A percentile compares a stretch with the other conserved stretches of the same genome.
Conservation (phyloP, 305 asterid species). For the Galium porrigens region DNA sequence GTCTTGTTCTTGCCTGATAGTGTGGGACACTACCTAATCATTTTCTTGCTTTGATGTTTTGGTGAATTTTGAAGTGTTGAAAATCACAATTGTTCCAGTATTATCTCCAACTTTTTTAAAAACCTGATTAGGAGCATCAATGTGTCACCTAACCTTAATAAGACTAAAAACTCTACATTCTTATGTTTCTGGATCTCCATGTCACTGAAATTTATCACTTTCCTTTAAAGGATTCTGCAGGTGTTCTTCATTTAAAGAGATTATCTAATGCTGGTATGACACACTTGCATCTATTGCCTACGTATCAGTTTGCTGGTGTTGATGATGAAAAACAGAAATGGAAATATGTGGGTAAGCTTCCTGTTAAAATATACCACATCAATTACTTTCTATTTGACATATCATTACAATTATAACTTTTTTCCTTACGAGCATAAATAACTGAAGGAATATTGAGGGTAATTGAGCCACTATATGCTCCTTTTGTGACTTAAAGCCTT, state of each 20-base stretch:
- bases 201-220: slow-evolving; percentile 5
- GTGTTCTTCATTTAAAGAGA: slow-evolving; percentile 64
- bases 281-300: slow-evolving; percentile 78
- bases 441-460: neutral
- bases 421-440: neutral
- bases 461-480: neutral
- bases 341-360: slow-evolving; percentile 49
- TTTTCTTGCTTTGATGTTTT: neutral
- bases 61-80: neutral
- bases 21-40: neutral
- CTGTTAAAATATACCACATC: neutral
- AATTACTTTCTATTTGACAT: neutral
- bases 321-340: slow-evolving; percentile 69
- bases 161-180: neutral
- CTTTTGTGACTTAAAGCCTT: slow-evolving; percentile 11
- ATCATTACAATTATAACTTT: neutral
- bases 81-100: neutral
- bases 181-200: neutral
- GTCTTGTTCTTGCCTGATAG: too few relatives aligned
- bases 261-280: slow-evolving; percentile 69
- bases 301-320: slow-evolving; percentile 82
- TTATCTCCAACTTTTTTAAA: neutral
- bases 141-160: neutral
- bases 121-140: neutral
- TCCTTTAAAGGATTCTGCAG: slow-evolving; percentile 67